A percentile compares a stretch with the other conserved stretches of the same genome.
Conservation (phyloP, 768 basidiomycete species). For the Tylopilus rubrobrunneus region DNA sequence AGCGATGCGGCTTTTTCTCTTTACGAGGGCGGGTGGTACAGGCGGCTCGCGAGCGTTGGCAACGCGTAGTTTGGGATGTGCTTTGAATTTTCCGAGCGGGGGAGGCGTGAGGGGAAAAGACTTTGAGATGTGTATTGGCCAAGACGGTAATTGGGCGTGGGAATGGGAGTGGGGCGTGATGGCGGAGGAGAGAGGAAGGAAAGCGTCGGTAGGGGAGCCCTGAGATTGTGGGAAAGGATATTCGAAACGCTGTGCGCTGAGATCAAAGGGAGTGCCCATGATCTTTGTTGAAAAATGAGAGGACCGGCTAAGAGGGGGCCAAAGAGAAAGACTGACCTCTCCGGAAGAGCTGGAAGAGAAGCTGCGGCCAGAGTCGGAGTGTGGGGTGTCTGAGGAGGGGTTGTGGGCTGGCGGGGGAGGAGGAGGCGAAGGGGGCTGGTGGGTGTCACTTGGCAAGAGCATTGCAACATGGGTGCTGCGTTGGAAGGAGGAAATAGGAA, state of each 20-base stretch:
- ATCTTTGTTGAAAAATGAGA: slow-evolving; percentile 16
- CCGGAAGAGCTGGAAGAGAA: slow-evolving; percentile 29
- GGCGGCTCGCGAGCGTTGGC: slow-evolving; percentile 28
- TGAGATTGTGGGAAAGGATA: slow-evolving; percentile 31
- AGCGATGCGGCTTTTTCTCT: slow-evolving; percentile 23
- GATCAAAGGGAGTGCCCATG: slow-evolving; percentile 33
- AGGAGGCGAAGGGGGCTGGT: slow-evolving; percentile 2
- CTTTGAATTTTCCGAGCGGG: slow-evolving; percentile 25
- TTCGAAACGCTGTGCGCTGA: slow-evolving; percentile 31
- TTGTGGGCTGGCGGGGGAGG: not conserved
- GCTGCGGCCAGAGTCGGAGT: slow-evolving; percentile 30
- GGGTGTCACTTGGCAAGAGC: slow-evolving; percentile 18
- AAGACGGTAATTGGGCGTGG: slow-evolving; percentile 22
- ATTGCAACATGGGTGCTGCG: slow-evolving; percentile 14
- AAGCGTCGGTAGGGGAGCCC: slow-evolving; percentile 27
- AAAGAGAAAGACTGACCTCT: slow-evolving; percentile 23
- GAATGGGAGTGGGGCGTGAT: slow-evolving; percentile 15
- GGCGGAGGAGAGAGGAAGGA: slow-evolving; percentile 22
- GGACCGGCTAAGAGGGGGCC: not conserved
- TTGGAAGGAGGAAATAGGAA: not conserved
- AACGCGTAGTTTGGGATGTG: slow-evolving; percentile 29
- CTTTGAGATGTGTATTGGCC: slow-evolving; percentile 28
- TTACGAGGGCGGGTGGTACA: slow-evolving; percentile 30
- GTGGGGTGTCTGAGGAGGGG: slow-evolving; percentile 16
- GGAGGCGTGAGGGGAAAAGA: slow-evolving; percentile 29